These are phyloP conservation scores for Buxus sempervirens DNA, from an alignment of 164 flowering plant species.

Conservation along the genomic window DNA sequence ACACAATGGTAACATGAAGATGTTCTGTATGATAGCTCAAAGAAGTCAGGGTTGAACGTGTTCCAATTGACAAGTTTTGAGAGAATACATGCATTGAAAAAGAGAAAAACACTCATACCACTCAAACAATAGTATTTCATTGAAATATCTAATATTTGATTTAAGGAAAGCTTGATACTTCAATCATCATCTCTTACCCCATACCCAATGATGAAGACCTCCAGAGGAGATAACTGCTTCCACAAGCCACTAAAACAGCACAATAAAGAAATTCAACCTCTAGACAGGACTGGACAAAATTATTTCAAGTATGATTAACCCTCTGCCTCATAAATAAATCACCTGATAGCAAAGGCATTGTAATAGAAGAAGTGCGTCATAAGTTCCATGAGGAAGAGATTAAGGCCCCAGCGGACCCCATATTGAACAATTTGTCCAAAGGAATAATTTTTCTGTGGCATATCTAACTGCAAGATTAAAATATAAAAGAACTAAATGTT, in stretches of 20 bases:
- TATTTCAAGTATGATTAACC: background rate
- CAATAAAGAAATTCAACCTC: background rate
- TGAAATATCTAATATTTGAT: background rate
- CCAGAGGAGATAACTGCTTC: constrained; percentile 78
- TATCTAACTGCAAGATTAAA: constrained; percentile 61
- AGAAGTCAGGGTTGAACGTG: background rate
- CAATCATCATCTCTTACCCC: constrained; percentile 65
- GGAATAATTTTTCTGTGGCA: constrained; percentile 60
- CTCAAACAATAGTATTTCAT: background rate
- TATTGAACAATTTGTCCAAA: constrained; percentile 48
- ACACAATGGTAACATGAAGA: background rate
- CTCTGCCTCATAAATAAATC: constrained; percentile 11
- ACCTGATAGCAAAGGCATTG: constrained; percentile 93
- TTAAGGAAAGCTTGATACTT: constrained; percentile 2
- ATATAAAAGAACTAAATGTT: background rate
- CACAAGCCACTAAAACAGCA: constrained; percentile 59
- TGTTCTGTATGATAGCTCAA: background rate
- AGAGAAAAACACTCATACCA: background rate
- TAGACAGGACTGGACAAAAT: background rate
- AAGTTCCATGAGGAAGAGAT: constrained; percentile 75
- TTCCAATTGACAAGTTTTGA: background rate
- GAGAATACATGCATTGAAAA: background rate
- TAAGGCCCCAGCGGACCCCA: constrained; percentile 75
- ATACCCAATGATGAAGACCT: constrained; percentile 89
- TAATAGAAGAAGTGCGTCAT: constrained; percentile 82